Conservation (phyloP, 2,329 filamentous ascomycete species). For the Talaromyces verruculosus region DNA sequence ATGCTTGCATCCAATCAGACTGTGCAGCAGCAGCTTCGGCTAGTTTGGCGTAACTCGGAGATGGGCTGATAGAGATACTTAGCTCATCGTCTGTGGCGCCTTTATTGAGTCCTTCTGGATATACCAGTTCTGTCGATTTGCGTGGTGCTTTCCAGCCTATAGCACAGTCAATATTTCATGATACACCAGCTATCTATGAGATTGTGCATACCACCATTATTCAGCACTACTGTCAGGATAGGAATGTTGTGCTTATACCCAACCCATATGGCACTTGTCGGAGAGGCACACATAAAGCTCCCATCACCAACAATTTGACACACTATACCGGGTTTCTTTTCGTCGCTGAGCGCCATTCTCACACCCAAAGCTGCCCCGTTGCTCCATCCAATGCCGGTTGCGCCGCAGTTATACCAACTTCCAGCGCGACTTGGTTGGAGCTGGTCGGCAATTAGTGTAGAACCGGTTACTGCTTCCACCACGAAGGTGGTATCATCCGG, state of each 20-base stretch:
- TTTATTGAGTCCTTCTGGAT: constrained; percentile 16
- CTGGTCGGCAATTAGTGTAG: constrained; percentile 11
- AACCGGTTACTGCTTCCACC: constrained; percentile 15
- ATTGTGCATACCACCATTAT: background rate
- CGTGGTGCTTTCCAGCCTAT: constrained; percentile 19
- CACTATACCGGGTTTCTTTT: constrained; percentile 12
- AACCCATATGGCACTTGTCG: constrained; percentile 12
- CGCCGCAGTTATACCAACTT: background rate
- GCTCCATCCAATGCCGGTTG: background rate
- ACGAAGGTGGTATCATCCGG: constrained; percentile 18
- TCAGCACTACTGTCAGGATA: constrained; percentile 4
- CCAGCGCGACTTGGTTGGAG: background rate
- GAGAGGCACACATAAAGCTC: constrained; percentile 16
- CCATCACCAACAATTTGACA: constrained; percentile 19
- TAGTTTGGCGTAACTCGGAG: background rate
- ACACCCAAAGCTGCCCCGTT: background rate
- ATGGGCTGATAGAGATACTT: background rate
- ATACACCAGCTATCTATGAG: background rate
- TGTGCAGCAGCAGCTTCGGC: background rate
- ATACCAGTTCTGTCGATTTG: constrained; percentile 11
- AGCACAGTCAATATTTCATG: background rate
- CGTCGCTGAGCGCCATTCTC: background rate
- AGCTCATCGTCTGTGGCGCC: background rate
- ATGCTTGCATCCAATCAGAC: background rate
- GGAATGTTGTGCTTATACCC: constrained; percentile 15